Evolutionary conservation across 1,139 yeast genomes (phyloP), one percentile per base, ranked within the genome.

Genomic region (Meyerozyma smithsonii): DNA sequence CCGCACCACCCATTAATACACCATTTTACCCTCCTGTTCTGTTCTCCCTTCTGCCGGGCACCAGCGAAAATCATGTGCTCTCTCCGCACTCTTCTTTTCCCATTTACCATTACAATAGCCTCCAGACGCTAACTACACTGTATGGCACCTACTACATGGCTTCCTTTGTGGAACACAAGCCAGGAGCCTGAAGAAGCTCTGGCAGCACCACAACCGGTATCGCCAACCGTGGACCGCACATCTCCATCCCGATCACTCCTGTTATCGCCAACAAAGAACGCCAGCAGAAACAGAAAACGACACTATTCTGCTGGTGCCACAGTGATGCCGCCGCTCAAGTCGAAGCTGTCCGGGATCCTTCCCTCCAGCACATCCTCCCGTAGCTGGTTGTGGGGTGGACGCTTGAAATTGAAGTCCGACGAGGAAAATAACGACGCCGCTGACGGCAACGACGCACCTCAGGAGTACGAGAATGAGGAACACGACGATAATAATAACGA

Each of bases 401-500:
- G 34, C 12, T 6, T 15, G 24, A 28, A 8, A 17, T 7, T 21
- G 26, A 20, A 12, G 20, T 16, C 12, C 21, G 34, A 30, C 10
- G 34, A 18, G 3, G 34, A 18, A 10, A 11, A 17, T 14, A 14
- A 30, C 6, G 34, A 18, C 4, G 5, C 25, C 10, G 5, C 25
- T 11, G 42, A 20, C n/a, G 37, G 32, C 12, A 28, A 35, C 8
- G 28, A 19, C 12, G 39, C 28, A 5, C 12, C 12, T 16, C 33
- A 28, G 19, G 25, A 20, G n/a, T 10, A 16, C 21, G 28, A 35
- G 11, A 21, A 25, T 12, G 38, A 16, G 20, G 36, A 21, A 5
- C 34, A 35, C 15, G 35, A 35, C 16, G 36, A 19, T 16, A n/a
- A 34, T 35, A n/a, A 12, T n/a, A n/a, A n/a, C n/a, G n/a, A n/a